These are phyloP conservation scores for Protoeuglena noctilucae DNA, from an alignment of 139 green algal species.

Conservation along the genomic window DNA sequence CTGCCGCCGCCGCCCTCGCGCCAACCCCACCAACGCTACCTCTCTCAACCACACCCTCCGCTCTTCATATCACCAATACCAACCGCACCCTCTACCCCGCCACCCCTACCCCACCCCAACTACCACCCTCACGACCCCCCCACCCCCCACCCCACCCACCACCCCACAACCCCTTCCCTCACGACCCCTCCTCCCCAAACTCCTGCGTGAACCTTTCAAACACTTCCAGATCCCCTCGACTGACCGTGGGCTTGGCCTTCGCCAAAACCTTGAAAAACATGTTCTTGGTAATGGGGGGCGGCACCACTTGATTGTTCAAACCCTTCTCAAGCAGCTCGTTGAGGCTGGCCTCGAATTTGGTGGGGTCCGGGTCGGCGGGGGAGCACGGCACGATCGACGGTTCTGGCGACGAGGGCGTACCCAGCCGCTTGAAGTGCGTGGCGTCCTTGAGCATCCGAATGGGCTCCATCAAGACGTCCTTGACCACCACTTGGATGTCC, in stretches of 20 bases:
- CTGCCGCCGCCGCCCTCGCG: too few species aligned
- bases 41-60: too few species aligned
- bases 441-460: slow-evolving; percentile 77
- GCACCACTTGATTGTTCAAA: slow-evolving; percentile 7
- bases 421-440: slow-evolving; percentile 73
- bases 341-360: slow-evolving; percentile 35
- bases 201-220: slow-evolving; percentile 87
- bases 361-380: slow-evolving; percentile 40
- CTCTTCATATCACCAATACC: too few species aligned
- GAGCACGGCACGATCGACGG: slow-evolving; percentile 52
- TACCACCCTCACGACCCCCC: too few species aligned
- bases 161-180: too few species aligned
- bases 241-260: slow-evolving; percentile 79
- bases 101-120: background rate
- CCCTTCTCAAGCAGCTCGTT: slow-evolving; percentile 58
- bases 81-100: too few species aligned
- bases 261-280: slow-evolving; percentile 41
- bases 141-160: too few species aligned
- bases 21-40: too few species aligned
- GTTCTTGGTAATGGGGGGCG: slow-evolving; percentile 12
- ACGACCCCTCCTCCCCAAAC: slow-evolving; percentile 82
- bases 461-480: slow-evolving; percentile 97
- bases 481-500: slow-evolving; percentile 48
- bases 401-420: background rate
- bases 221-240: slow-evolving; percentile 56